Percentiles rank a stretch among this genome's conserved stretches.
phyloP scores from a whole-genome alignment of 257 asterid genomes.

The Coffea canephora region DNA sequence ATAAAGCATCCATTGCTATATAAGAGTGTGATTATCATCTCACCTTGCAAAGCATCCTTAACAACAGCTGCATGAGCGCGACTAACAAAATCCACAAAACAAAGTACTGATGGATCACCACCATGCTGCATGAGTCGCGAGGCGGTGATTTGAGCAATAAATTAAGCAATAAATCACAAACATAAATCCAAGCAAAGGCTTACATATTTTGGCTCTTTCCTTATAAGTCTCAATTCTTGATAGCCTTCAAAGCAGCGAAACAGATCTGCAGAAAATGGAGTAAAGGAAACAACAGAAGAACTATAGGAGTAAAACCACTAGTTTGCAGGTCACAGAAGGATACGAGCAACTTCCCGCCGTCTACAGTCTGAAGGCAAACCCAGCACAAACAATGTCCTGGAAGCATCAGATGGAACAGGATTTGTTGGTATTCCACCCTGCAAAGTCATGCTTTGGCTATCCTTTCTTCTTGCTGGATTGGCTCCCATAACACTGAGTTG shows the following conservation, averaged over 20 bases:
- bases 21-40: background rate
- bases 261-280: constrained; percentile 37
- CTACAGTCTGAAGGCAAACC: constrained; percentile 40
- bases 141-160: background rate
- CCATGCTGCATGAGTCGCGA: constrained; percentile 44
- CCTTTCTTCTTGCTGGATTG: constrained; percentile 28
- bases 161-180: constrained; percentile 3
- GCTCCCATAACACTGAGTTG: constrained; percentile 31
- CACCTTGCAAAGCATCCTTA: constrained; percentile 63
- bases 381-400: constrained; percentile 46
- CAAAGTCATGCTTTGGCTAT: constrained; percentile 30
- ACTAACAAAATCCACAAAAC: constrained; percentile 64
- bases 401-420: constrained; percentile 62
- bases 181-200: constrained; percentile 15
- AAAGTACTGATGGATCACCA: constrained; percentile 52
- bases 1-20: background rate
- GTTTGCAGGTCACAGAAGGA: constrained; percentile 34
- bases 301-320: constrained; percentile 9
- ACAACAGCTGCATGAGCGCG: constrained; percentile 70
- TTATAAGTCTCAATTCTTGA: constrained; percentile 55
- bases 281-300: constrained; percentile 37
- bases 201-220: constrained; percentile 54
- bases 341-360: constrained; percentile 65
- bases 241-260: constrained; percentile 69
- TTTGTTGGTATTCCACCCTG: constrained; percentile 39